Evolutionary conservation across 768 basidiomycete species (phyloP).

Genomic region (Baorangia bicolor): DNA sequence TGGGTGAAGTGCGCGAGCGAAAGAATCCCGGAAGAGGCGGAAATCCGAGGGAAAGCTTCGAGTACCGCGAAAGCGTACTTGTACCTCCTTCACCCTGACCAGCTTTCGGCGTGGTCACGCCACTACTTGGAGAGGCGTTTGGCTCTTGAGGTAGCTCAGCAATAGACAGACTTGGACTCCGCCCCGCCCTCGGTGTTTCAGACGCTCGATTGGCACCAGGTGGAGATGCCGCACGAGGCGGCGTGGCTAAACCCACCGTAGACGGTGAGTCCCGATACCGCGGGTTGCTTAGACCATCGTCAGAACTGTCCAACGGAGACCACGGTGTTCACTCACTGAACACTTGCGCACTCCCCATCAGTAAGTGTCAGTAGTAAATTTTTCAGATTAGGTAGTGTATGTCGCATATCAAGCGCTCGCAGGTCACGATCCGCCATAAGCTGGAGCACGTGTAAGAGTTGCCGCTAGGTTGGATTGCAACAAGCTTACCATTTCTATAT

Average conservation of each 20-base stretch:
- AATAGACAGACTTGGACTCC: constrained; percentile 8
- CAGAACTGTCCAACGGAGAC: constrained; percentile 7
- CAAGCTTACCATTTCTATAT: constrained; percentile 82
- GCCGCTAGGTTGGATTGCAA: neutral
- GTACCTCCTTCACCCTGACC: constrained; percentile 34
- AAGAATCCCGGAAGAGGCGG: constrained; percentile 64
- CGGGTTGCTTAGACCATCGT: constrained; percentile 15
- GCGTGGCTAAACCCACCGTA: constrained; percentile 25
- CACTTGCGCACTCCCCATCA: constrained; percentile 55
- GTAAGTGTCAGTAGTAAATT: constrained; percentile 86
- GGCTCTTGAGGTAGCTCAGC: constrained; percentile 32
- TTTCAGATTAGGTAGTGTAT: constrained; percentile 96
- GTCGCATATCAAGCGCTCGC: constrained; percentile 87
- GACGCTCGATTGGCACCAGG: constrained; percentile 9
- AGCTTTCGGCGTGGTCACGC: constrained; percentile 56
- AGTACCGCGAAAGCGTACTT: constrained; percentile 37
- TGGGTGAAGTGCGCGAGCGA: constrained; percentile 59
- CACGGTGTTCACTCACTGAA: constrained; percentile 41
- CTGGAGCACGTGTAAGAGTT: constrained; percentile 39
- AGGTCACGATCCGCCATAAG: constrained; percentile 90
- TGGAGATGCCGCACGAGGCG: constrained; percentile 20
- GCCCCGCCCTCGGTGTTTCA: constrained; percentile 29
- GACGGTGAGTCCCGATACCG: constrained; percentile 22
- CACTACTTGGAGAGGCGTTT: constrained; percentile 50
- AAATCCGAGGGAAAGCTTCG: constrained; percentile 48